phyloP scores from a whole-genome alignment of 345 rosid genomes.

The Aquilaria sinensis region DNA sequence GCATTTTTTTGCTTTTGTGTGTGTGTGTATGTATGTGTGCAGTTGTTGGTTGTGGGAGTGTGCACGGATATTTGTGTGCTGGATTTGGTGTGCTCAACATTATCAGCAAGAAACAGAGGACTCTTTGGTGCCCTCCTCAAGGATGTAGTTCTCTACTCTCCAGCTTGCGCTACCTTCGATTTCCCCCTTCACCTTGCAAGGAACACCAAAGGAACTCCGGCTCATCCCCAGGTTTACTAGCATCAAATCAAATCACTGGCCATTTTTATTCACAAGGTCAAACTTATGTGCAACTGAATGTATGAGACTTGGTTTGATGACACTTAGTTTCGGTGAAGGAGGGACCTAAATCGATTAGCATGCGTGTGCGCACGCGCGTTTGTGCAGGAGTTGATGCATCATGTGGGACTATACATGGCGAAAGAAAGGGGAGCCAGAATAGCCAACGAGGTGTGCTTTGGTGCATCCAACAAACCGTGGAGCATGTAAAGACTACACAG shows the following conservation, averaged over 20 bases:
- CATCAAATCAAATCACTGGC: too few species aligned
- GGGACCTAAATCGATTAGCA: too few species aligned
- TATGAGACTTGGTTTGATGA: neutral
- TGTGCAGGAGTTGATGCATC: constrained; percentile 46
- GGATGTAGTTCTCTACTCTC: constrained; percentile 35
- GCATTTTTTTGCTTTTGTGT: too few species aligned
- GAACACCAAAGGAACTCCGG: constrained; percentile 31
- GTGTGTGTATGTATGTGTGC: neutral
- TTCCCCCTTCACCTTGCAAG: constrained; percentile 35
- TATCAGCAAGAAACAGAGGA: constrained; percentile 50
- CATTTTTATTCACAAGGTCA: neutral
- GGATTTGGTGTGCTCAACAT: constrained; percentile 52
- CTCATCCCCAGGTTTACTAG: constrained; percentile 46
- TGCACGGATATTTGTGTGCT: constrained; percentile 61
- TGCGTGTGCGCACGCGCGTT: constrained; percentile 5
- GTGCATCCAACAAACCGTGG: constrained; percentile 17
- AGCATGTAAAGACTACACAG: neutral
- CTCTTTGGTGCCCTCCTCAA: constrained; percentile 42
- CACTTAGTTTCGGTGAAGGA: neutral
- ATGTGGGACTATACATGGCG: constrained; percentile 52
- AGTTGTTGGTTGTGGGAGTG: constrained; percentile 53
- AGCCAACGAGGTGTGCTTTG: constrained; percentile 27
- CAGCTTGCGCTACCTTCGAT: constrained; percentile 55
- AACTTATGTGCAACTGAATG: neutral
- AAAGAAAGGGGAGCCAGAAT: constrained; percentile 50